These are phyloP conservation scores for Penicillium simplicissimum DNA, from an alignment of 495 filamentous ascomycete species.

Conservation along the genomic window DNA sequence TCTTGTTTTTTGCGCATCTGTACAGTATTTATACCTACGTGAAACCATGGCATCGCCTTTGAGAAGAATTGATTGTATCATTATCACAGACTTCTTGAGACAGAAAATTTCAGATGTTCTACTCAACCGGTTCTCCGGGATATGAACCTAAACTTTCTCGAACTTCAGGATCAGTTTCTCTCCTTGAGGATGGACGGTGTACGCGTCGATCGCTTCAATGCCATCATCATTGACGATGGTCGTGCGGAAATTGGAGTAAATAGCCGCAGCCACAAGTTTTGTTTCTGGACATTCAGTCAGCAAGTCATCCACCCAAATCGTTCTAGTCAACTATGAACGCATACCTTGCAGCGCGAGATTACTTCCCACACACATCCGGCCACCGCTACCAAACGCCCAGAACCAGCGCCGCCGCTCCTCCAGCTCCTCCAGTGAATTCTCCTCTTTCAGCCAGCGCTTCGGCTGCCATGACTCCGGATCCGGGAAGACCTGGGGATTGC, in stretches of 20 bases:
- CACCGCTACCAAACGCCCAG: slow-evolving; percentile 84
- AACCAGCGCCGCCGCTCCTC: slow-evolving; percentile 68
- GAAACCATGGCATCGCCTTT: slow-evolving; percentile 16
- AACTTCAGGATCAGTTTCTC: slow-evolving; percentile 50
- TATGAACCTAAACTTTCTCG: slow-evolving; percentile 20
- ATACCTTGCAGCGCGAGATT: slow-evolving; percentile 78
- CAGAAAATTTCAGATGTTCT: too few relatives aligned
- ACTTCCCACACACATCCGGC: slow-evolving; percentile 81
- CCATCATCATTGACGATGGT: slow-evolving; percentile 55
- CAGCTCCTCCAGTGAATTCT: slow-evolving; percentile 36
- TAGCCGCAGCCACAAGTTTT: slow-evolving; percentile 51
- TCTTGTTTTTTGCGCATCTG: slow-evolving; percentile 21
- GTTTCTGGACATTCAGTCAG: slow-evolving; percentile 37
- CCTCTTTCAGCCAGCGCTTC: slow-evolving; percentile 57
- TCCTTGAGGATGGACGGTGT: slow-evolving; percentile 58
- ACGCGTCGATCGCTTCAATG: slow-evolving; percentile 67
- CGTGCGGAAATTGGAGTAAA: slow-evolving; percentile 69
- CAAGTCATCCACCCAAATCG: background rate
- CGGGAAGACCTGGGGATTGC: slow-evolving; percentile 61
- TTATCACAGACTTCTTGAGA: slow-evolving; percentile 7
- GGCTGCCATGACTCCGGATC: slow-evolving; percentile 62
- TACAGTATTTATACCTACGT: slow-evolving; percentile 29
- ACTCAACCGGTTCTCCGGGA: background rate
- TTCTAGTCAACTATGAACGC: slow-evolving; percentile 12
- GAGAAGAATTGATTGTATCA: slow-evolving; percentile 27